Evolutionary conservation across 768 basidiomycete genomes (phyloP).

Genomic region (Tylopilus sp.): DNA sequence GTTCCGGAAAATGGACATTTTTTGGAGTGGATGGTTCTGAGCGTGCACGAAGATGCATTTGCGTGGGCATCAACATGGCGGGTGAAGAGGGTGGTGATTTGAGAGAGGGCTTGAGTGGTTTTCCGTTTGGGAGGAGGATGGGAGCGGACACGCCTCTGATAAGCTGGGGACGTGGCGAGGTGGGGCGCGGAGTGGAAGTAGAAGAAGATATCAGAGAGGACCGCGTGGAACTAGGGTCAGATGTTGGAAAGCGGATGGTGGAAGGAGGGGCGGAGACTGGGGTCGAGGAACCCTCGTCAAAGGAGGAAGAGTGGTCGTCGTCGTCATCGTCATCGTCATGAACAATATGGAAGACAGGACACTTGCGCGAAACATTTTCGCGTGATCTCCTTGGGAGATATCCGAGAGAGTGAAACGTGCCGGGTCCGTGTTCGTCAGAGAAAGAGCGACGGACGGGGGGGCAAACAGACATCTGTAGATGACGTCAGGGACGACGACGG

Average conservation of each 20-base stretch:
- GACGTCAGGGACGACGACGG: constrained; percentile 6
- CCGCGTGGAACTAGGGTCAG: constrained; percentile 20
- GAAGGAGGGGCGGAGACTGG: constrained; percentile 10
- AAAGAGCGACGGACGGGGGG: constrained; percentile 24
- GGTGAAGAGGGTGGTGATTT: constrained; percentile 44
- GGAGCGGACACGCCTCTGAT: constrained; percentile 38
- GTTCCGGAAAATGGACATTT: constrained; percentile 84
- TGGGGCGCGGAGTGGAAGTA: neutral
- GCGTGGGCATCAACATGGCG: constrained; percentile 5
- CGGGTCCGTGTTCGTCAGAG: constrained; percentile 34
- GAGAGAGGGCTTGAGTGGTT: constrained; percentile 83
- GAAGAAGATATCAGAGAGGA: neutral
- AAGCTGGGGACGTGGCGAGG: constrained; percentile 9
- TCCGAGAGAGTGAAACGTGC: constrained; percentile 46
- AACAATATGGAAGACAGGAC: constrained; percentile 17
- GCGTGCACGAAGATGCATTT: constrained; percentile 33
- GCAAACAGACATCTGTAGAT: constrained; percentile 15
- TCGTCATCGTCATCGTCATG: constrained; percentile 29
- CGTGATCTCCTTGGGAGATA: constrained; percentile 41
- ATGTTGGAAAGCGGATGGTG: constrained; percentile 45
- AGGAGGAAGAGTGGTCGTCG: constrained; percentile 15
- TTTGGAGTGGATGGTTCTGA: constrained; percentile 73
- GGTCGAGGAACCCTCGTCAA: constrained; percentile 16
- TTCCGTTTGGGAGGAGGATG: constrained; percentile 67
- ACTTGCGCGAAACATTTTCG: constrained; percentile 4